Conservation (phyloP, 2,329 filamentous ascomycete species). For the Hypoxylon sp. region DNA sequence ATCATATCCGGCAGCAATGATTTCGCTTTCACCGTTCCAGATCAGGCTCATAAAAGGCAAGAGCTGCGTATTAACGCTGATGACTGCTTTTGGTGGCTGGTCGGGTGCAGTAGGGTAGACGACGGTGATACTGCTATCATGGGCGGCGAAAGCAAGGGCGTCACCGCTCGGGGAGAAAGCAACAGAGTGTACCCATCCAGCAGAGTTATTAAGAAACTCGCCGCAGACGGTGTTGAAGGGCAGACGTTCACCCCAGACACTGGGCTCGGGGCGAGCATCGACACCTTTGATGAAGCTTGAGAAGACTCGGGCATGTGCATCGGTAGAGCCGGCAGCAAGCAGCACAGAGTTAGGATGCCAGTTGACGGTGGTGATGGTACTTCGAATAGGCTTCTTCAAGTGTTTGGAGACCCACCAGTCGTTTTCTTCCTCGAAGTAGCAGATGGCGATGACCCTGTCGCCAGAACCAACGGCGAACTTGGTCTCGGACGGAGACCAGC, state of each 20-base stretch:
- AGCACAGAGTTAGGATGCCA: conserved; percentile 99
- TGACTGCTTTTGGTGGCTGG: conserved; percentile 87
- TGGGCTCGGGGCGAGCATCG: conserved; percentile 85
- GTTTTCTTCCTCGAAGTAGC: conserved; percentile 99
- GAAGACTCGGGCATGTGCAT: conserved; percentile 94
- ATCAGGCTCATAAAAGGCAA: conserved; percentile 93
- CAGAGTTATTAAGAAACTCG: conserved; percentile 94
- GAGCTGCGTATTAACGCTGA: conserved; percentile 89
- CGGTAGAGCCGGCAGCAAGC: conserved; percentile 93
- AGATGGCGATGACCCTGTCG: conserved; percentile 93
- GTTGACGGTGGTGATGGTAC: conserved; percentile 91
- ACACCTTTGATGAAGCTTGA: conserved; percentile 97
- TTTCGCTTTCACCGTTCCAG: conserved; percentile 92
- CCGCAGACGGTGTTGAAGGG: conserved; percentile 99
- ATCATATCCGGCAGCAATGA: conserved; percentile 93
- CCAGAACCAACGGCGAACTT: conserved; percentile 98
- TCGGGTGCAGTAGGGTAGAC: conserved; percentile 94
- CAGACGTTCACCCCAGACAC: conserved; percentile 92
- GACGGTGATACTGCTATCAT: conserved; percentile 96
- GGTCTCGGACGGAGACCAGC: conserved; percentile 95
- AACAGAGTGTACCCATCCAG: conserved; percentile 95
- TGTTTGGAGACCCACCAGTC: conserved; percentile 99
- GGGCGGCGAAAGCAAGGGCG: conserved; percentile 91
- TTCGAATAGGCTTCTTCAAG: conserved; percentile 97
- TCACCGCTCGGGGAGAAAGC: conserved; percentile 93